Evolutionary conservation across 1,139 yeast genomes (phyloP).

Genomic region (Saccharomyces pastorianus): DNA sequence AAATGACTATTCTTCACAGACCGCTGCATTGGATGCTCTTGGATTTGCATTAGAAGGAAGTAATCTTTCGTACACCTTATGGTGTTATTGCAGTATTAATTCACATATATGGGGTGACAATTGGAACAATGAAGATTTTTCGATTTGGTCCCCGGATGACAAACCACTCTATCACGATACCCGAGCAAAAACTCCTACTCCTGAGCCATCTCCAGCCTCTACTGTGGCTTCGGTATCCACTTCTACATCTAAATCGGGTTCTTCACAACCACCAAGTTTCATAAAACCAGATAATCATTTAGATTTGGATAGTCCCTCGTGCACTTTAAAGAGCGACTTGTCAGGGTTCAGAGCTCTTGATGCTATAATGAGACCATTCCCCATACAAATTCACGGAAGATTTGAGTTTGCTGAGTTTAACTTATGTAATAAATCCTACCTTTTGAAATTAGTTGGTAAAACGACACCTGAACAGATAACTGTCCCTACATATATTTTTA

Average conservation of each 20-base stretch:
- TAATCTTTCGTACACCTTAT: conserved; percentile 63
- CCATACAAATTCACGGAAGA: conserved; percentile 50
- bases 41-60: conserved; percentile 69
- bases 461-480: conserved; percentile 9
- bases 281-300: background rate
- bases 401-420: conserved; percentile 49
- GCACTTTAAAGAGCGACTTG: background rate
- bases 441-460: conserved; percentile 38
- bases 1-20: conserved; percentile 65
- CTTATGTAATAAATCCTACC: conserved; percentile 39
- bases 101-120: conserved; percentile 77
- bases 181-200: background rate
- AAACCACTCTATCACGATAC: conserved; percentile 10
- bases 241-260: background rate
- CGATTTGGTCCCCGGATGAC: conserved; percentile 75
- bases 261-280: background rate
- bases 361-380: conserved; percentile 68
- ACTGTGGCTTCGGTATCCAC: background rate
- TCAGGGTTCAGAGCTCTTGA: conserved; percentile 59
- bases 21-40: conserved; percentile 76
- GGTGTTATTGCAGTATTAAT: conserved; percentile 76
- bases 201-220: background rate
- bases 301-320: background rate
- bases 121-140: conserved; percentile 91
- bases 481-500: conserved; percentile 51